These are phyloP conservation scores for Tagetes erecta DNA, from an alignment of 129 eudicot genomes.

Conservation along the genomic window DNA sequence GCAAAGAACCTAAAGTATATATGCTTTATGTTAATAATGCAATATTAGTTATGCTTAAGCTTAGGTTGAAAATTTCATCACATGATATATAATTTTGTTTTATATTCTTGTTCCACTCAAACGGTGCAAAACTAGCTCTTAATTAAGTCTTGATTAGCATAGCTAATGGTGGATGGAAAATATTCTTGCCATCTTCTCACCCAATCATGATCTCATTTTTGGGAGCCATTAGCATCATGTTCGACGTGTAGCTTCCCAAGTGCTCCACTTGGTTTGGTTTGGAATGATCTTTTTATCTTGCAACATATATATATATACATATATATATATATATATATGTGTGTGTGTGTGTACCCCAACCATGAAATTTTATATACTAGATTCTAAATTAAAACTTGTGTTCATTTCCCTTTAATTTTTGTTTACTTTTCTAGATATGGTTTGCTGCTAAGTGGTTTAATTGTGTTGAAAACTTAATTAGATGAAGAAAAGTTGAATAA, in stretches of 20 bases:
- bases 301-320: neutral
- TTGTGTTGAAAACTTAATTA: neutral
- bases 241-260: neutral
- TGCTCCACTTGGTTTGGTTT: constrained; percentile 17
- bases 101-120: too few relatives aligned
- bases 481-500: too few relatives aligned
- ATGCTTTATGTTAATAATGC: constrained; percentile 8
- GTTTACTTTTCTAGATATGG: neutral
- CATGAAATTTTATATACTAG: constrained; percentile 8
- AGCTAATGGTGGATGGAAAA: constrained; percentile 2
- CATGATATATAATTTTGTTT: too few relatives aligned
- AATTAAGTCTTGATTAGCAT: neutral
- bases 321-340: too few relatives aligned
- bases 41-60: neutral
- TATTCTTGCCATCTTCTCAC: constrained; percentile 17
- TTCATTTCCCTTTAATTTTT: neutral
- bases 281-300: constrained; percentile 17
- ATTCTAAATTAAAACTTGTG: neutral
- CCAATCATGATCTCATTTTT: constrained; percentile 27
- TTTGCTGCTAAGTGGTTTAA: neutral
- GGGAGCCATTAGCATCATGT: neutral
- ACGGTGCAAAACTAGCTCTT: too few relatives aligned
- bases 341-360: neutral
- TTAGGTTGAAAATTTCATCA: neutral
- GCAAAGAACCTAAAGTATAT: constrained; percentile 20